These are phyloP conservation scores for Blastobotrys parvus DNA, from an alignment of 805 yeast species.

Conservation along the genomic window DNA sequence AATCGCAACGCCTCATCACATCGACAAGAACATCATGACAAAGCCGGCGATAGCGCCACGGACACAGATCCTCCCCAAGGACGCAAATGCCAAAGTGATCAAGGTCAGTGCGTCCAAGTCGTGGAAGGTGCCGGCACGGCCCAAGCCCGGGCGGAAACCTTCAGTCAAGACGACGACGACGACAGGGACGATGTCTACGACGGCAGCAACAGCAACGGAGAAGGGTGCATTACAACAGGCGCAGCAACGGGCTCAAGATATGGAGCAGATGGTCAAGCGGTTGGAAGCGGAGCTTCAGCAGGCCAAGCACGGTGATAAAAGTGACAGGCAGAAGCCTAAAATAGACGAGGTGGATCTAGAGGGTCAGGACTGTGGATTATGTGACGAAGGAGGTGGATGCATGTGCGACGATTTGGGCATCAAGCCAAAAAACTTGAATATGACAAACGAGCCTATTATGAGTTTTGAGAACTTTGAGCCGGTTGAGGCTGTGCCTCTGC, in stretches of 20 bases:
- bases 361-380: conserved; percentile 23
- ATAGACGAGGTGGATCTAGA: neutral
- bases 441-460: conserved; percentile 23
- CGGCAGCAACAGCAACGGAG: conserved; percentile 3
- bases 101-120: conserved; percentile 40
- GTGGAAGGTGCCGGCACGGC: conserved; percentile 71
- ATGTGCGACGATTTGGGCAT: conserved; percentile 28
- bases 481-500: conserved; percentile 56
- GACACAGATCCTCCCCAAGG: neutral
- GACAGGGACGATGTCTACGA: conserved; percentile 1
- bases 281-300: conserved; percentile 12
- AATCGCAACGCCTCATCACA: too few relatives aligned
- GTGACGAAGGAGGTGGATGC: conserved; percentile 27
- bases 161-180: conserved; percentile 1
- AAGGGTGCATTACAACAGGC: conserved; percentile 3
- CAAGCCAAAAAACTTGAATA: conserved; percentile 16
- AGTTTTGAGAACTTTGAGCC: conserved; percentile 31
- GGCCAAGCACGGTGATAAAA: neutral
- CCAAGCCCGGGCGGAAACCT: conserved; percentile 45
- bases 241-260: conserved; percentile 12
- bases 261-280: conserved; percentile 23
- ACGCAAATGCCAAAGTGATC: neutral
- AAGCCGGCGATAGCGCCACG: neutral
- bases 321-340: conserved; percentile 1
- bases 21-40: too few relatives aligned